Evolutionary conservation across 352 stramenopile species (phyloP).

Genomic region (Globisporangium camurandrum): DNA sequence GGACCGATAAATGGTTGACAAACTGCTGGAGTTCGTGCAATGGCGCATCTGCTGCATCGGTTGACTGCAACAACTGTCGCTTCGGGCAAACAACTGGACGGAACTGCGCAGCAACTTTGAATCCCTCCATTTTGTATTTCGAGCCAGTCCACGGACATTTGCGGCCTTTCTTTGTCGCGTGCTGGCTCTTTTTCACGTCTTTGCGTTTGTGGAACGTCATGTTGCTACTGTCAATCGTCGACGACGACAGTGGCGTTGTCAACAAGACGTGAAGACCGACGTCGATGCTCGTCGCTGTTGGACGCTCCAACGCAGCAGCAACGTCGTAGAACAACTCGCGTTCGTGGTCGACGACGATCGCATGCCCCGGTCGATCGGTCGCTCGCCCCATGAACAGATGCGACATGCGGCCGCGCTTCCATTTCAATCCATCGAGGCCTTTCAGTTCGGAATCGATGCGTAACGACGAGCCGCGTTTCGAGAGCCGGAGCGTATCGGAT

Average conservation of each 20-base stretch:
- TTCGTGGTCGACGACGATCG: constrained; percentile 58
- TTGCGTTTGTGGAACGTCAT: constrained; percentile 59
- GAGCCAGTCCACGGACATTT: constrained; percentile 51
- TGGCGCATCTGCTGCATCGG: constrained; percentile 17
- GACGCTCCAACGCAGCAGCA: constrained; percentile 35
- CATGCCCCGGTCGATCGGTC: constrained; percentile 24
- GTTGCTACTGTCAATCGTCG: constrained; percentile 41
- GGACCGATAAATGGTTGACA: constrained; percentile 35
- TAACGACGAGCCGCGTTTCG: constrained; percentile 60
- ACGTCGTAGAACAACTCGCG: constrained; percentile 57
- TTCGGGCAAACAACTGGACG: constrained; percentile 40
- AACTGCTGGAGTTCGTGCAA: constrained; percentile 52
- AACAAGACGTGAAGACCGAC: constrained; percentile 64
- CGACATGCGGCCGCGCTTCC: constrained; percentile 65
- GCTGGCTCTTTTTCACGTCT: constrained; percentile 24
- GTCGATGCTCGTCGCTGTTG: constrained; percentile 62
- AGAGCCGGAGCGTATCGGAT: constrained; percentile 64
- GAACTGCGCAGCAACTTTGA: constrained; percentile 48
- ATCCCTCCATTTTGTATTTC: constrained; percentile 74
- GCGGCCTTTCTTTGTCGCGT: constrained; percentile 12
- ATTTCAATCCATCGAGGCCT: constrained; percentile 66
- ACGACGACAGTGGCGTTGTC: constrained; percentile 60
- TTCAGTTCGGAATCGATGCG: constrained; percentile 68
- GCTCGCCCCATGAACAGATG: constrained; percentile 53
- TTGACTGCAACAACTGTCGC: constrained; percentile 37